These are phyloP conservation scores for Lecanicillium sp. DNA, from an alignment of 2,329 filamentous ascomycete species.

Conservation along the genomic window DNA sequence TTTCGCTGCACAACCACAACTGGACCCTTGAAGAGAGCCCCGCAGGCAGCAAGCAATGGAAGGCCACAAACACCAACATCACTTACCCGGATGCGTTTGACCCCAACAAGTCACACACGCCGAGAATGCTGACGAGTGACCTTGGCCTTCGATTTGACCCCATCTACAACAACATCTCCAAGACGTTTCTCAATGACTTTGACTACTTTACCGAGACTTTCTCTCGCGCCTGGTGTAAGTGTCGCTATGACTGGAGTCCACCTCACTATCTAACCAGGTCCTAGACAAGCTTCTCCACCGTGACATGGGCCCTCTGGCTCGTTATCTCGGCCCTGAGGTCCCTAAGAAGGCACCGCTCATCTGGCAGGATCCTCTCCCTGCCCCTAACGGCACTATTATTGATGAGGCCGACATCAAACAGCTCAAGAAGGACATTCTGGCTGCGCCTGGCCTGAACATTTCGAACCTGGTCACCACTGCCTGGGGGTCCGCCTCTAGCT, in stretches of 20 bases:
- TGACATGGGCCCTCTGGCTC: slow-evolving; percentile 65
- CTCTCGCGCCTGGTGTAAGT: slow-evolving; percentile 62
- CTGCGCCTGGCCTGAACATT: slow-evolving; percentile 49
- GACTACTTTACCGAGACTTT: slow-evolving; percentile 65
- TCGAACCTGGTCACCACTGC: slow-evolving; percentile 59
- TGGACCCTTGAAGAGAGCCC: slow-evolving; percentile 73
- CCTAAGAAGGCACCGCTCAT: slow-evolving; percentile 55
- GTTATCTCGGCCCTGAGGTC: slow-evolving; percentile 72
- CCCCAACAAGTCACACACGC: slow-evolving; percentile 62
- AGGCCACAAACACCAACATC: slow-evolving; percentile 61
- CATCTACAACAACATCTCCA: slow-evolving; percentile 68
- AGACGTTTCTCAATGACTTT: slow-evolving; percentile 62
- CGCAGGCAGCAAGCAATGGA: slow-evolving; percentile 71
- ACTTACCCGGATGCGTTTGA: slow-evolving; percentile 69
- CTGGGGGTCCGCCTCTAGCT: slow-evolving; percentile 65
- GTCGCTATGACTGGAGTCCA: neutral
- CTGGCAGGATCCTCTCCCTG: slow-evolving; percentile 71
- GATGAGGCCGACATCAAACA: slow-evolving; percentile 54
- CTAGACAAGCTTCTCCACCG: slow-evolving; percentile 66
- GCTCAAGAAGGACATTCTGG: slow-evolving; percentile 63
- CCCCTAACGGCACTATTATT: slow-evolving; percentile 49
- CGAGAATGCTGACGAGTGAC: slow-evolving; percentile 72
- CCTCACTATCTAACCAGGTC: neutral
- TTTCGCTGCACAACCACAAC: slow-evolving; percentile 71
- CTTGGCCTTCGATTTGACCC: slow-evolving; percentile 66